Conservation (phyloP, 108 stramenopile genomes). For the Bacterosira constricta region DNA sequence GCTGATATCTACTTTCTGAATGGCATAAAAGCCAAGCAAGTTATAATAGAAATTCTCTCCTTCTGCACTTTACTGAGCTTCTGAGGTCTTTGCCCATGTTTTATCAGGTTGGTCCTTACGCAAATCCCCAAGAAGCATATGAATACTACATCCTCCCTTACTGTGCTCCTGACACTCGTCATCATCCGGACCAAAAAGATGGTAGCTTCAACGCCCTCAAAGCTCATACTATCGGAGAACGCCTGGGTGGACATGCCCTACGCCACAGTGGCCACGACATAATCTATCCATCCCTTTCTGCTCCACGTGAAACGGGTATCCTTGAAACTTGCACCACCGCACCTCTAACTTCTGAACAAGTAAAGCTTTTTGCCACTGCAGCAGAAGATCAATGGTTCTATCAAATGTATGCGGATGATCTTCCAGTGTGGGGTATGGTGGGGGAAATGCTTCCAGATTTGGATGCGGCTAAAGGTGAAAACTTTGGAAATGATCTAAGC, state of each 20-base stretch:
- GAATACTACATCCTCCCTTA: conserved; percentile 96
- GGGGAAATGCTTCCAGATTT: conserved; percentile 84
- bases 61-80: not conserved
- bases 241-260: conserved; percentile 78
- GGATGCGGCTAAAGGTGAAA: conserved; percentile 48
- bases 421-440: conserved; percentile 98
- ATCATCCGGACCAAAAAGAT: conserved; percentile 65
- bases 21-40: too few species aligned
- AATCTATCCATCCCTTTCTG: conserved; percentile 52
- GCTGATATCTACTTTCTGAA: too few species aligned
- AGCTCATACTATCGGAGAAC: conserved; percentile 76
- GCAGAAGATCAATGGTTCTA: conserved; percentile 94
- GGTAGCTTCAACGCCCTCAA: conserved; percentile 88
- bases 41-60: not conserved
- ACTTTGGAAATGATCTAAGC: conserved; percentile 59
- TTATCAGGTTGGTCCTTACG: conserved; percentile 93
- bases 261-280: conserved; percentile 89
- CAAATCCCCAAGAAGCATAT: conserved; percentile 99
- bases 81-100: not conserved
- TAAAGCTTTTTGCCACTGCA: conserved; percentile 67
- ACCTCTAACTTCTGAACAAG: conserved; percentile 56
- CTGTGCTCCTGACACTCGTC: conserved; percentile 92
- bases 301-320: conserved; percentile 44
- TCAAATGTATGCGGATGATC: conserved; percentile 96
- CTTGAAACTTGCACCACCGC: conserved; percentile 80